Base-by-base conservation (phyloP, 2,329 filamentous ascomycete species). In the Colletotrichum filicis region DNA sequence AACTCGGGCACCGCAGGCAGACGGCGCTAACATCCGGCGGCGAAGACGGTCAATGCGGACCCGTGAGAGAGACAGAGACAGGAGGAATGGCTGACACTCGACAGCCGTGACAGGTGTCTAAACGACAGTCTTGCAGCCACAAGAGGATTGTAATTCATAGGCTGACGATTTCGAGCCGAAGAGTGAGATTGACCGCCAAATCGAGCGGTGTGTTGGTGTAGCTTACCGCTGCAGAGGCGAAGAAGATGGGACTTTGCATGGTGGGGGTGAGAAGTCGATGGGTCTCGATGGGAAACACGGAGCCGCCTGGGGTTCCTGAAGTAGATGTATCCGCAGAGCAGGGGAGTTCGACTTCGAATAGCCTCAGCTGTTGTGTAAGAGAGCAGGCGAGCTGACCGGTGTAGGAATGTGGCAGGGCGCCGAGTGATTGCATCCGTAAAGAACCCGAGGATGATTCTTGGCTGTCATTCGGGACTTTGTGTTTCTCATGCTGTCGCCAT, bases 401-500 rank as follows among this genome's bases (percentile, higher is more conserved):
- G 22, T 56, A 22, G 56, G 14, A 42, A 14, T 42, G 55, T 60
- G 66, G 26, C 55, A 70, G 35, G 66, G 9, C 26, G 66, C 55
- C 66, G 37, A 65, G 70, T 66, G 30, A 22, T 42, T 55, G 24
- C 6, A 37, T 26, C 61, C 61, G 46, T 22, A 52, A 24, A 59
- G 56, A 55, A 56, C 26, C 35, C 66, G 58, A 61, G 56, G 46
- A 24, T 24, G 46, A 6, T 6, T 61, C 66, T 73, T 65, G 66
- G 71, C 61, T 52, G 60, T 42, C 49, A 32, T 61, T 28, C 26
- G 63, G 55, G 60, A 65, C 56, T 28, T 49, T 46, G 55, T 30
- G 24, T 52, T 60, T 60, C 64, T 60, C 57, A 71, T 70, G 71
- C 71, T 49, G 71, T 73, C 71, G 60, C 71, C 67, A 62, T 65